Evolutionary conservation across 805 yeast genomes (phyloP), one percentile per base, ranked within the genome.

Genomic region (Grigorovia transvaalensis): DNA sequence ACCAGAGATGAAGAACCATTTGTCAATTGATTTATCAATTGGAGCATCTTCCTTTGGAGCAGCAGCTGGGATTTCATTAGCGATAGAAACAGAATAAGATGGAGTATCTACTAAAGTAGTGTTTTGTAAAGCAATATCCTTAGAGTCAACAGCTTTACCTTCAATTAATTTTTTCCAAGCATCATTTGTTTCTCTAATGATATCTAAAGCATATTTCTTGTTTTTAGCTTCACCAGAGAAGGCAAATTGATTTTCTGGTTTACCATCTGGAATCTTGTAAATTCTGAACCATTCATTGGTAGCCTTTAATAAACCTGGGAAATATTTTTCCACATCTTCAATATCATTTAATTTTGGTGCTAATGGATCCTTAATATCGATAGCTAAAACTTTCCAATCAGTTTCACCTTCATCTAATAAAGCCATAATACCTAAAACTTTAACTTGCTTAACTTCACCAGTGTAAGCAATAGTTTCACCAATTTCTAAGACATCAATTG

Each of bases 201-300:
- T 80, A 59, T 85, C 88, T 61, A 86, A 77, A 54, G 99, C 95
- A 67, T 90, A 89, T 64, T 80, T 76, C 75, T 80, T 86, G 78
- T 82, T 81, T 73, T 86, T 86, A 76, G 88, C 88, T 69, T 86
- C 88, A 58, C 96, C 99, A 55, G 87, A 79, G 82, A 88, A 89
- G n/a, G 97, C 98, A 70, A 93, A 91, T 72, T 85, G 85, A 74
- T 93, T 93, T 73, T 81, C 87, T 63, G 96, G 96, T 79, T 93
- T 93, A 56, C 98, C 99, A 70, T 91, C 99, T 51, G 99, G 97
- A 61, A 89, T 79, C 74, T 93, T 93, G 82, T 93, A 93, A 72
- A 90, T 89, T 71, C 95, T 85, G 82, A 93, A 93, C 99, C 99
- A 93, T 73, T 87, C 95, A 71, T 89, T 84, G 53, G 98, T 93